A percentile compares a stretch with the other conserved stretches of the same genome.
Conservation (phyloP, 2,329 filamentous ascomycete species). For the Thermochaetoides dissita region DNA sequence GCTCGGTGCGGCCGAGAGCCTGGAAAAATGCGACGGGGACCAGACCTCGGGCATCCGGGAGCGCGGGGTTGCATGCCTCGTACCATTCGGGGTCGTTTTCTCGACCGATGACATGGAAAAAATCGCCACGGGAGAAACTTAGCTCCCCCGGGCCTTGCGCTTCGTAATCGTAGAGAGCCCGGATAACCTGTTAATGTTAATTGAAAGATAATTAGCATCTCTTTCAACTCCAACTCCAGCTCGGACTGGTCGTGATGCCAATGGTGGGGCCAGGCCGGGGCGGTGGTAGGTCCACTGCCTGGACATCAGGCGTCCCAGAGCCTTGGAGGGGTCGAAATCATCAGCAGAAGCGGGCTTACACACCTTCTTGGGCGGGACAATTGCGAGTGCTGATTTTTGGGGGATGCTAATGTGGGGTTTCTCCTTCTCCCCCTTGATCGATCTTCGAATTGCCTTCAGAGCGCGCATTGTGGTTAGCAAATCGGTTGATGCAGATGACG, state of each 20-base stretch:
- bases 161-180: conserved; percentile 86
- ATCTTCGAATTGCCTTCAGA: conserved; percentile 54
- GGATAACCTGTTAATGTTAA: conserved; percentile 59
- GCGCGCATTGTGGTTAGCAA: conserved; percentile 31
- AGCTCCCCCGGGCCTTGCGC: conserved; percentile 66
- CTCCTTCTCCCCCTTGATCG: conserved; percentile 74
- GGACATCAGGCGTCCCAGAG: conserved; percentile 1
- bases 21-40: conserved; percentile 94
- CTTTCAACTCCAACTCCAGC: background rate
- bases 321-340: background rate
- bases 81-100: conserved; percentile 96
- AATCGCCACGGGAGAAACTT: conserved; percentile 87
- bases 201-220: conserved; percentile 14
- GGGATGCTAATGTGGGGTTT: conserved; percentile 62
- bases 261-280: background rate
- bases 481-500: background rate
- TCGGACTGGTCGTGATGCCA: no score
- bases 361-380: conserved; percentile 88
- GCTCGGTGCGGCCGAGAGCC: conserved; percentile 76
- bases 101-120: conserved; percentile 92
- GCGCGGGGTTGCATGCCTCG: conserved; percentile 88
- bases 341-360: conserved; percentile 17
- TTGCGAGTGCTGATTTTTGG: conserved; percentile 74
- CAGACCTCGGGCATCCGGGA: conserved; percentile 75
- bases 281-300: conserved; percentile 4